A percentile compares a stretch with the other conserved stretches of the same genome.
Evolutionary conservation across 1,139 yeast species (phyloP).

Genomic region (Nadsonia commutata): DNA sequence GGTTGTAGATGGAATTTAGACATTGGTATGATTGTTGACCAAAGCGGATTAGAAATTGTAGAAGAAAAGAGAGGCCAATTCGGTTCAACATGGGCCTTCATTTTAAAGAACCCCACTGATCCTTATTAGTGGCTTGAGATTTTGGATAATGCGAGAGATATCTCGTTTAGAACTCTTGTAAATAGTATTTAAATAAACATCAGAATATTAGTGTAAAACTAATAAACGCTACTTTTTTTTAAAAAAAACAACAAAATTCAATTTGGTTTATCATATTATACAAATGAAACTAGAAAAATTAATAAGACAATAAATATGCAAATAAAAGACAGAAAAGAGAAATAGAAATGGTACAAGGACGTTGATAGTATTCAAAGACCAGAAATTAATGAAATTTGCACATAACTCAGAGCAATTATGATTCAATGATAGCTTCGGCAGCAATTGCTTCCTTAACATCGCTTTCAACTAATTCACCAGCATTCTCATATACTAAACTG

Average conservation of each 20-base stretch:
- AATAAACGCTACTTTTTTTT: not conserved
- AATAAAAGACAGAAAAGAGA: conserved; percentile 1
- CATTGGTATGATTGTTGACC: conserved; percentile 70
- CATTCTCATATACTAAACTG: conserved; percentile 59
- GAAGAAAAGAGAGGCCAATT: conserved; percentile 69
- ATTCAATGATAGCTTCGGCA: conserved; percentile 48
- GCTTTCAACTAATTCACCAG: conserved; percentile 59
- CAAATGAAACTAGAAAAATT: not conserved
- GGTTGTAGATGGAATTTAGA: conserved; percentile 97
- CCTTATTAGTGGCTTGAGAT: not conserved
- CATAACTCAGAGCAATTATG: no score
- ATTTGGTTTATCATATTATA: not conserved
- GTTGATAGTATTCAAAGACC: no score
- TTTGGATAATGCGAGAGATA: not conserved
- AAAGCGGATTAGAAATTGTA: conserved; percentile 72
- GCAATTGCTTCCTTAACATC: conserved; percentile 66
- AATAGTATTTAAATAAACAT: conserved; percentile 1
- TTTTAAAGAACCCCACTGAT: conserved; percentile 12
- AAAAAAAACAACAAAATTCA: not conserved
- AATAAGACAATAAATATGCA: not conserved
- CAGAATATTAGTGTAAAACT: not conserved
- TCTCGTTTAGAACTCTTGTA: conserved; percentile 2
- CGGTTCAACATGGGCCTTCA: conserved; percentile 56
- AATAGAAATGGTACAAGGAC: not conserved
- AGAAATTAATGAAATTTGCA: no score